Base-by-base conservation (phyloP, 2,329 filamentous ascomycete species). In the Colletotrichum chlorophyti region DNA sequence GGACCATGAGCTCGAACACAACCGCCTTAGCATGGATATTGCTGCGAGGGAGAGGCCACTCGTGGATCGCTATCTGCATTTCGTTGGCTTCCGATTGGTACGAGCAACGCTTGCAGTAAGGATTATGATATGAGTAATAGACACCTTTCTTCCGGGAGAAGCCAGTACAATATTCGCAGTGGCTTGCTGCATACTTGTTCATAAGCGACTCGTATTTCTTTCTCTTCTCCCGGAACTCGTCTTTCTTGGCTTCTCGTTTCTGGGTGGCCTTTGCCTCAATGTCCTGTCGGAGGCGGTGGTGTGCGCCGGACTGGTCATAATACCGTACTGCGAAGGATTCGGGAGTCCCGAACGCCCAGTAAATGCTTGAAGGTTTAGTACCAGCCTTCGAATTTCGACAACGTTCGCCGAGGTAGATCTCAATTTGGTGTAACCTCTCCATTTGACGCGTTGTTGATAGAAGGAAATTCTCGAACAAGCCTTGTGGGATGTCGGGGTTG, bases 41-140 rank as follows among this genome's bases (percentile, higher is more conserved):
- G 0, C 72, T 14, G 0, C 37, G 26, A 0, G 83, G 78, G 0
- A 88, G 69, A 0, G 85, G 84, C 83, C 83, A 86, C 64, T 88
- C 85, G 61, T 84, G 73, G 8, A 83, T 65, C 0, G 37, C 1
- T 7, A 89, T 85, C 0, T 23, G 32, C 0, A 88, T 53, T 0
- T 4, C 2, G 0, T 72, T 41, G 1, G 82, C 81, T n/a, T 67
- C 2, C 0, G 6, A 4, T 3, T 62, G 38, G 0, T 71, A 59
- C 0, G 3, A 2, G 62, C 81, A 85, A 49, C 72, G 75, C 1
- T 3, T 2, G 53, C 79, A 83, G 1, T 1, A 12, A 5, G 4
- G 0, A 26, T 34, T 49, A 26, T 71, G 66, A 3, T 1, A 4
- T 8, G 5, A 11, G 11, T 7, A 11, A 17, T 7, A 4, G 9